A percentile compares a stretch with the other conserved stretches of the same genome.
Evolutionary conservation across 257 asterid genomes (phyloP).

Genomic region (Solanum tacnaense): DNA sequence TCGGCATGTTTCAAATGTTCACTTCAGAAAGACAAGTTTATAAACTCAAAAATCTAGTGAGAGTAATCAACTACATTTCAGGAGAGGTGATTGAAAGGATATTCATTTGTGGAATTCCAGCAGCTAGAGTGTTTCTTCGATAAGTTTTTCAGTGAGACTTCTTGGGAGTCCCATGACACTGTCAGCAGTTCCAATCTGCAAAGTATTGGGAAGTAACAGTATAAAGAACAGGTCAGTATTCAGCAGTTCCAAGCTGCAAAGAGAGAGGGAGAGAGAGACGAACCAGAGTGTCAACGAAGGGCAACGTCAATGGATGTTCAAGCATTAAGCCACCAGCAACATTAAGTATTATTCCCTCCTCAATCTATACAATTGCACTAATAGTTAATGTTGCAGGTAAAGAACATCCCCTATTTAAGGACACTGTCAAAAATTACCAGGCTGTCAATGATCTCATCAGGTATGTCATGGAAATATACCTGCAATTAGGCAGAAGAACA

Average conservation of each 20-base stretch:
- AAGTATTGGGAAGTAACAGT: neutral
- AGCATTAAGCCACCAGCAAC: constrained; percentile 96
- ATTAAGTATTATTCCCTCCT: constrained; percentile 57
- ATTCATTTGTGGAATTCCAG: neutral
- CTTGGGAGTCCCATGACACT: constrained; percentile 85
- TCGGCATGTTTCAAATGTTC: neutral
- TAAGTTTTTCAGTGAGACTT: constrained; percentile 57
- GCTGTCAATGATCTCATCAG: constrained; percentile 59
- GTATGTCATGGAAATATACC: constrained; percentile 86
- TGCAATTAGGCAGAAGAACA: constrained; percentile 2
- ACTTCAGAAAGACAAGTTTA: neutral
- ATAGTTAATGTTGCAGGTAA: constrained; percentile 3
- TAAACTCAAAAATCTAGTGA: neutral
- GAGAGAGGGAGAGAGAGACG: constrained; percentile 11
- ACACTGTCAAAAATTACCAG: constrained; percentile 39
- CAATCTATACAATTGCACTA: constrained; percentile 38
- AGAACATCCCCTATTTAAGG: neutral
- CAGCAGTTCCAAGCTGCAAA: neutral
- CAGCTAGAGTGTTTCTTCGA: constrained; percentile 39
- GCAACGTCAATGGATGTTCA: constrained; percentile 76
- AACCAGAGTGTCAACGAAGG: constrained; percentile 76
- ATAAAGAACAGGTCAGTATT: neutral
- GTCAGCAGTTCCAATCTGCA: constrained; percentile 70
- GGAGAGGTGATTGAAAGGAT: neutral
- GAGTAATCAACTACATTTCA: neutral